A percentile compares a stretch with the other conserved stretches of the same genome.
Evolutionary conservation across 2,329 filamentous ascomycete species (phyloP).

Genomic region (Claviceps sorghi): DNA sequence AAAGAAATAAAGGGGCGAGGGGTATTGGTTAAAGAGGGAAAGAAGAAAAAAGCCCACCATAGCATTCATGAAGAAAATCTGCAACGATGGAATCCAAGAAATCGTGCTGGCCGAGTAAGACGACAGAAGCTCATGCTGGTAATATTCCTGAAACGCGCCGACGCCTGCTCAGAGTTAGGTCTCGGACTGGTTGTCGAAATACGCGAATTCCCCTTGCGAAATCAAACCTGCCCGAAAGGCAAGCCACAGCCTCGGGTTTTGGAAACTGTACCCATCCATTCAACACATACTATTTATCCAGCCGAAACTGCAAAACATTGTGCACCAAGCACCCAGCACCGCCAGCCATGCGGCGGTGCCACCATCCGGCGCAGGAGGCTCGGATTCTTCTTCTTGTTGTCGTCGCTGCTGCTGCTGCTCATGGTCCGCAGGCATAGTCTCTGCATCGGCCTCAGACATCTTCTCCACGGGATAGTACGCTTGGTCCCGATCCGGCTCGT

Average conservation of each 20-base stretch:
- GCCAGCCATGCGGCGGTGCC: constrained; percentile 16
- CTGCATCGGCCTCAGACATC: background rate
- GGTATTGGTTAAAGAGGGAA: too few species aligned
- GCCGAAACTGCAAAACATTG: constrained; percentile 18
- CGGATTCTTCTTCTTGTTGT: background rate
- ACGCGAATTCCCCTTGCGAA: background rate
- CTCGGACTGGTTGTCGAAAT: background rate
- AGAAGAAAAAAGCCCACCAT: constrained; percentile 4
- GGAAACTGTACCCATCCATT: too few species aligned
- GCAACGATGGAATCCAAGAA: constrained; percentile 41
- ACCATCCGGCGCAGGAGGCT: constrained; percentile 10
- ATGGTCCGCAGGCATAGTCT: background rate
- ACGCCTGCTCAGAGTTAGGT: constrained; percentile 8
- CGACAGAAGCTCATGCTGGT: constrained; percentile 27
- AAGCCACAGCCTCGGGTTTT: too few species aligned
- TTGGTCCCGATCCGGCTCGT: background rate
- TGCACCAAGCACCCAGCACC: constrained; percentile 18
- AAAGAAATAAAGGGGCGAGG: too few species aligned
- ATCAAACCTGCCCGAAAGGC: too few species aligned
- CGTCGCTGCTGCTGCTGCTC: too few species aligned
- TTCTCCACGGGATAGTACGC: background rate
- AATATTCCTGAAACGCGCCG: constrained; percentile 40
- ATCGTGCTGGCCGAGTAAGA: constrained; percentile 33
- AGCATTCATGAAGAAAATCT: constrained; percentile 35
- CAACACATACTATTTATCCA: constrained; percentile 13